Percentiles rank a stretch among this genome's conserved stretches.
Conservation (phyloP, 73 alveolate species). For the Paramecium octaurelia region DNA sequence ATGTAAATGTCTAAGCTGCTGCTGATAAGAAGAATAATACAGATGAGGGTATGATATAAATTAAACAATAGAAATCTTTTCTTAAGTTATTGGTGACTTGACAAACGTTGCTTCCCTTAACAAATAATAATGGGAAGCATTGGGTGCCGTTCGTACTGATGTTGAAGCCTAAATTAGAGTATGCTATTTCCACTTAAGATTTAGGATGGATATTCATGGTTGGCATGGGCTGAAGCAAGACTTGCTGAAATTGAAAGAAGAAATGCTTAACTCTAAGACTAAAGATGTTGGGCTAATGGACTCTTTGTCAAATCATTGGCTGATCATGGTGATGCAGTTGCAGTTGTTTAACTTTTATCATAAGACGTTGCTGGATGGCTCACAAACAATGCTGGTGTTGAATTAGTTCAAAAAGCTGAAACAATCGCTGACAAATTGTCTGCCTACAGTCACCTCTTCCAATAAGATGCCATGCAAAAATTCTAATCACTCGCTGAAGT, state of each 20-base stretch:
- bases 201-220: constrained; percentile 41
- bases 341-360: neutral
- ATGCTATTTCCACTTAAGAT: neutral
- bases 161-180: constrained; percentile 33
- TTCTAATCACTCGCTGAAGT: constrained; percentile 43
- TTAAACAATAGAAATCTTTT: neutral
- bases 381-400: constrained; percentile 35
- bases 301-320: constrained; percentile 45
- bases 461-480: constrained; percentile 39
- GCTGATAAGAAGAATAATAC: constrained; percentile 36
- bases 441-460: constrained; percentile 48
- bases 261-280: neutral
- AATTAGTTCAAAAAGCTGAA: constrained; percentile 22
- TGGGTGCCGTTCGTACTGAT: constrained; percentile 39
- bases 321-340: constrained; percentile 33
- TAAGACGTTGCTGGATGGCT: constrained; percentile 43
- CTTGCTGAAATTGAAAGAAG: constrained; percentile 42
- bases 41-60: constrained; percentile 3
- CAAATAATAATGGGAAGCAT: neutral
- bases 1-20: constrained; percentile 41
- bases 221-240: constrained; percentile 36
- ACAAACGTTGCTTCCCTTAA: constrained; percentile 33
- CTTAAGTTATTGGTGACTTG: constrained; percentile 46
- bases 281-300: constrained; percentile 37
- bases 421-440: constrained; percentile 30